Evolutionary conservation across 225 moss, liverwort and hornwort genomes (phyloP).

Genomic region (Thuidium tamariscinum): DNA sequence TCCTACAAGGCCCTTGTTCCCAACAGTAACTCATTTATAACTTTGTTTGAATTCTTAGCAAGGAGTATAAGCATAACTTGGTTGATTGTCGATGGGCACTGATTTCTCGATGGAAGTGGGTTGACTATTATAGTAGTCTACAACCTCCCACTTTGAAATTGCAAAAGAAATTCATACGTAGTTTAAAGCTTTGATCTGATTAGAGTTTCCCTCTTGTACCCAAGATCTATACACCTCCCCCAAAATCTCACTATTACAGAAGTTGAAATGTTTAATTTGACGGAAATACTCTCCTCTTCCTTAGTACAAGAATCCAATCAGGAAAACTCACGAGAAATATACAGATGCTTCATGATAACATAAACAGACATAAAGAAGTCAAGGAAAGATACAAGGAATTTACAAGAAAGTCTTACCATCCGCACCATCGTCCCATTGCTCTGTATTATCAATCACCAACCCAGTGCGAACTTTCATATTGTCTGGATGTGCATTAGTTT

Average conservation of each 20-base stretch:
- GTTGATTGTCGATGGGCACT: neutral
- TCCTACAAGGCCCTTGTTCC: neutral
- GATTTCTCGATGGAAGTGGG: neutral
- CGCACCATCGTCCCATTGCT: constrained; percentile 4
- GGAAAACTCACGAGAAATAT: neutral
- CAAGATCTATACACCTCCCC: too few species aligned
- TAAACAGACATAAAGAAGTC: neutral
- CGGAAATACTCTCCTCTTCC: neutral
- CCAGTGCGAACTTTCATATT: neutral
- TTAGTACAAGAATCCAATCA: neutral
- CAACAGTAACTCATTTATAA: neutral
- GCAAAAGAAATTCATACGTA: neutral
- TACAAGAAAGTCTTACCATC: neutral
- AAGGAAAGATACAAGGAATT: neutral
- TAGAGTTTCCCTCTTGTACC: neutral
- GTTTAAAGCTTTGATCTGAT: neutral
- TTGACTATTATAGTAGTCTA: neutral
- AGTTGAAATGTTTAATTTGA: neutral
- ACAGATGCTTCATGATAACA: neutral
- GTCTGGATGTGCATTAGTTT: neutral
- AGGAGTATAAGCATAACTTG: neutral
- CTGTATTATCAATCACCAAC: constrained; percentile 8
- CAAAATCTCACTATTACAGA: neutral
- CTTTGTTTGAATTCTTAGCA: neutral
- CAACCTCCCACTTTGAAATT: neutral